These are phyloP conservation scores for Pleurotus cornucopiae DNA, from an alignment of 768 basidiomycete species.

Conservation along the genomic window DNA sequence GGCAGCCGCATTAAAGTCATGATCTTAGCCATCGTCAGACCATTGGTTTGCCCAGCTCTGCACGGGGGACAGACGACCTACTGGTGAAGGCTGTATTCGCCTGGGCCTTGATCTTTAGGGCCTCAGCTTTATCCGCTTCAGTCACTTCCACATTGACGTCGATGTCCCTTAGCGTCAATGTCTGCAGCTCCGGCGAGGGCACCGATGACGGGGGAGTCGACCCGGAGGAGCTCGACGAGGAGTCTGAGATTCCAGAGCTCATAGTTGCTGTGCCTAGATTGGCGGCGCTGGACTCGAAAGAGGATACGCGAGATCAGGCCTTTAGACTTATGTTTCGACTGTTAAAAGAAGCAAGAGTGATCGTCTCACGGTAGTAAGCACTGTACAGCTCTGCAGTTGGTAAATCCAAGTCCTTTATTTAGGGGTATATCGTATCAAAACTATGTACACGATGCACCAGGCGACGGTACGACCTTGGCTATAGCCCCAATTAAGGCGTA, in stretches of 20 bases:
- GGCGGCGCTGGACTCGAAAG: too few relatives aligned
- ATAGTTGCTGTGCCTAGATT: slow-evolving; percentile 15
- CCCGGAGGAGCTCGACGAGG: slow-evolving; percentile 33
- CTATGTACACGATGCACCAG: not conserved
- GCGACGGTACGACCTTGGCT: not conserved
- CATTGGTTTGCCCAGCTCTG: not conserved
- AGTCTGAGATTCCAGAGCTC: slow-evolving; percentile 27
- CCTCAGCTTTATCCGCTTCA: slow-evolving; percentile 65
- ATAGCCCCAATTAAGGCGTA: too few relatives aligned
- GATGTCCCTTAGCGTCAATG: slow-evolving; percentile 33
- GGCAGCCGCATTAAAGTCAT: slow-evolving; percentile 75
- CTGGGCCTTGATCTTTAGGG: slow-evolving; percentile 69
- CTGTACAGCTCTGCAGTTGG: not conserved
- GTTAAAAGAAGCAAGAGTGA: not conserved
- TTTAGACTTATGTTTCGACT: not conserved
- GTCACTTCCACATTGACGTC: slow-evolving; percentile 46
- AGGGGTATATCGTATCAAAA: not conserved
- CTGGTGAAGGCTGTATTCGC: slow-evolving; percentile 88
- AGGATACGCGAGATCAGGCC: not conserved
- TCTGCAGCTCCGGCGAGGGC: slow-evolving; percentile 56
- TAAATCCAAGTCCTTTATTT: not conserved
- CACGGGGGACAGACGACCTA: slow-evolving; percentile 26
- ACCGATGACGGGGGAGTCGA: slow-evolving; percentile 53
- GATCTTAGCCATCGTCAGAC: slow-evolving; percentile 31
- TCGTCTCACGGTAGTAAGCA: not conserved